Base-by-base conservation (phyloP, 2,329 filamentous ascomycete genomes). In the Fusarium denticulatum region DNA sequence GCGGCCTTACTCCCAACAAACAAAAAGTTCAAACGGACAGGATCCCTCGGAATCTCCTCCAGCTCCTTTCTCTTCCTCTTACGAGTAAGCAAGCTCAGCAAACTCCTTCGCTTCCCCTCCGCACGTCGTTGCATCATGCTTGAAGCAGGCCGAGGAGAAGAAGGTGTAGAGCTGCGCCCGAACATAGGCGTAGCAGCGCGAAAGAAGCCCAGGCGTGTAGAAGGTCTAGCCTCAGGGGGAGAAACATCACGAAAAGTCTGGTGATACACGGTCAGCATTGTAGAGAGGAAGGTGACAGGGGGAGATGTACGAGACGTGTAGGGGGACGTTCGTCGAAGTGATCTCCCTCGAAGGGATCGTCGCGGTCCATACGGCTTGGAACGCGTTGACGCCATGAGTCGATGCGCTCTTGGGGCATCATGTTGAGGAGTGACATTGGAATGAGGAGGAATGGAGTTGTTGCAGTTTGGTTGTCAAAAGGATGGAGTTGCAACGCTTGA, bases 261-360 rank as follows among this genome's bases (percentile, higher is more conserved):
- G 7, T 28, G 26, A 28, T 28, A 28, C 5, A 34, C 20, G 5
- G 28, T 57, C 4, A 47, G 42, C 26, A 37, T 8, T 64, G 42
- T 5, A 37, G 18, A 7, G 43, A 8, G 34, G 14, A 20, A 0
- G 13, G 0, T 14, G 15, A 6, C 22, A 30, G 3, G 30, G 11
- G 26, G 14, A 13, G 56, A 65, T 71, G 42, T 34, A 81, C 81
- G 16, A 81, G 69, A 42, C 80, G 78, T 11, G 80, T 82, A 1
- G 73, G 61, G 24, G 80, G 80, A 7, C 81, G 77, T 22, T 74
- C 72, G 5, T 73, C 76, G 28, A 82, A 82, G 1, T 78, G 79
- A 53, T 83, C 81, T 14, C 78, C 78, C 16, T 72, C 75, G 49
- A 84, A 84, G 0, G 82, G 82, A 60, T 82, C 80, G 8, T 80